Evolutionary conservation across 805 yeast species (phyloP).

Genomic region (Cyberlindnera lachancei): DNA sequence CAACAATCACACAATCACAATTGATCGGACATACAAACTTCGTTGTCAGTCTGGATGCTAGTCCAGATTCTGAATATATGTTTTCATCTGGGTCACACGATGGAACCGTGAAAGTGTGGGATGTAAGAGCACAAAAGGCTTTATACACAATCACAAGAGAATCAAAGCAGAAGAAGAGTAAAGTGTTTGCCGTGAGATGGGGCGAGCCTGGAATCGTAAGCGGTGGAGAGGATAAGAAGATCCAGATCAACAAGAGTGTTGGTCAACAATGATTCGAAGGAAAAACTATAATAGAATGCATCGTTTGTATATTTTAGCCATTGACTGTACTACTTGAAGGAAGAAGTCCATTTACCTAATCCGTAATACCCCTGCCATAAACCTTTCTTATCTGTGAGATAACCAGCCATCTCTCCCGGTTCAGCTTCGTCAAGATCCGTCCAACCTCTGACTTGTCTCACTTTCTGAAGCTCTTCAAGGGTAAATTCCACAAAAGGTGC

Average conservation of each 20-base stretch:
- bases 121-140: slow-evolving; percentile 75
- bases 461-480: slow-evolving; percentile 53
- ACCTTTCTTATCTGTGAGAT: slow-evolving; percentile 57
- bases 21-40: slow-evolving; percentile 87
- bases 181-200: slow-evolving; percentile 89
- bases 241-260: slow-evolving; percentile 62
- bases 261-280: slow-evolving; percentile 7
- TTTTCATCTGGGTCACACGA: slow-evolving; percentile 92
- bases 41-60: slow-evolving; percentile 68
- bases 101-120: slow-evolving; percentile 95
- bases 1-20: slow-evolving; percentile 60
- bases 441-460: slow-evolving; percentile 64
- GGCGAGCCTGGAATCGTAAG: slow-evolving; percentile 71
- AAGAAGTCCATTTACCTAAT: slow-evolving; percentile 44
- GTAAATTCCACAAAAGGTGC: slow-evolving; percentile 72
- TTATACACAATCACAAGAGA: slow-evolving; percentile 80
- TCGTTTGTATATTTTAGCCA: no score
- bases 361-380: slow-evolving; percentile 79
- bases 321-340: not conserved
- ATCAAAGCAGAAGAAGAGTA: slow-evolving; percentile 40
- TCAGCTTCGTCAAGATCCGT: slow-evolving; percentile 30
- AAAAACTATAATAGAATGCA: no score
- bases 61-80: slow-evolving; percentile 75
- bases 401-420: slow-evolving; percentile 41
- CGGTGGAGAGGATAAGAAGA: slow-evolving; percentile 91